These are phyloP conservation scores for Pseudocercospora fuligena DNA, from an alignment of 2,329 filamentous ascomycete genomes.

Conservation along the genomic window DNA sequence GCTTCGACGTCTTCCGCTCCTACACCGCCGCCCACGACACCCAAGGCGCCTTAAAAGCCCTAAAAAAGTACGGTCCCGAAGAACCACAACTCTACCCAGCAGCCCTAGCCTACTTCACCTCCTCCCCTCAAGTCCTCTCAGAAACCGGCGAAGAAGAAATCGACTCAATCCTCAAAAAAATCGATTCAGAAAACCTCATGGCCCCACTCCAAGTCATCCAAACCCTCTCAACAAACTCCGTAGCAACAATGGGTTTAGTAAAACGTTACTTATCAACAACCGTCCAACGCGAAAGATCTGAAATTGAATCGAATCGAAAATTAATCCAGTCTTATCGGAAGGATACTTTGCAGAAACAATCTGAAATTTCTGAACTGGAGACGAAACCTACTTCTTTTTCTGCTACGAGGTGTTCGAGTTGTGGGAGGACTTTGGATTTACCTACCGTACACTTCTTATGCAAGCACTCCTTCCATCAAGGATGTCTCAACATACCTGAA, in stretches of 20 bases:
- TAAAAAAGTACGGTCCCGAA: constrained; percentile 87
- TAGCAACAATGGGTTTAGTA: constrained; percentile 97
- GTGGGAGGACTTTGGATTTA: constrained; percentile 76
- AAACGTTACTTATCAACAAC: constrained; percentile 90
- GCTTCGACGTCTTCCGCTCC: constrained; percentile 95
- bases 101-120: constrained; percentile 91
- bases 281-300: constrained; percentile 83
- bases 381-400: constrained; percentile 88
- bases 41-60: constrained; percentile 81
- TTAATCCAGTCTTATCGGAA: constrained; percentile 81
- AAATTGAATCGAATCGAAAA: constrained; percentile 79
- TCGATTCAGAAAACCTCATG: constrained; percentile 90
- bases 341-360: constrained; percentile 79
- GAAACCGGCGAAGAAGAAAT: constrained; percentile 79
- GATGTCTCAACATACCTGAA: constrained; percentile 70
- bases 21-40: constrained; percentile 94
- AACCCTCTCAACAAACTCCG: constrained; percentile 75
- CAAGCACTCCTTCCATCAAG: constrained; percentile 95
- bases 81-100: constrained; percentile 93
- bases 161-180: constrained; percentile 77
- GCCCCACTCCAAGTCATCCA: constrained; percentile 96
- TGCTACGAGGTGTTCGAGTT: constrained; percentile 83
- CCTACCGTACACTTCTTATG: constrained; percentile 95
- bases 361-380: constrained; percentile 76
- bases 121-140: constrained; percentile 76